phyloP scores from a whole-genome alignment of 2,329 filamentous ascomycete species.

The Penicillium sp. region DNA sequence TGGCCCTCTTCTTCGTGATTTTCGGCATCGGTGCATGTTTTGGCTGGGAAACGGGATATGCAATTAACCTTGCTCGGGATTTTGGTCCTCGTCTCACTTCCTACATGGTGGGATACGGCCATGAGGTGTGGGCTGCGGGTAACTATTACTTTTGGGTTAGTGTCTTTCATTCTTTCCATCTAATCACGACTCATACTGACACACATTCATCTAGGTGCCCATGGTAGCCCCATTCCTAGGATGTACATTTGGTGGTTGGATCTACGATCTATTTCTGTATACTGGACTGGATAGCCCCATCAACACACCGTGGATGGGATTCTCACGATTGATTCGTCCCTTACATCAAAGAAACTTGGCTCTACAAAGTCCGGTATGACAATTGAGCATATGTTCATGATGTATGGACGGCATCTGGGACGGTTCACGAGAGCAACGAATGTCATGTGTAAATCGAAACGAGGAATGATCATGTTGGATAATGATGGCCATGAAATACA shows the following conservation, averaged over 20 bases:
- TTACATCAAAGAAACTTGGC: constrained; percentile 6
- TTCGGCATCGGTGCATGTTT: constrained; percentile 69
- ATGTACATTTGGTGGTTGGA: constrained; percentile 56
- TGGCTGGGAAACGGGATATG: constrained; percentile 71
- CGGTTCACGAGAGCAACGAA: background rate
- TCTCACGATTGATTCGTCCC: constrained; percentile 48
- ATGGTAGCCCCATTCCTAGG: constrained; percentile 67
- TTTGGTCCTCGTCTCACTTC: constrained; percentile 63
- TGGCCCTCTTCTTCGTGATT: constrained; percentile 64
- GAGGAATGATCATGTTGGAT: too few species aligned
- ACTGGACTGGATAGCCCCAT: constrained; percentile 61
- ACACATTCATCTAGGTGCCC: constrained; percentile 49
- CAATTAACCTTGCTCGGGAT: constrained; percentile 67
- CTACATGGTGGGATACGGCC: constrained; percentile 62
- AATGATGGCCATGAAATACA: too few species aligned
- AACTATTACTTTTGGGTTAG: constrained; percentile 67
- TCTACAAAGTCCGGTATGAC: constrained; percentile 17
- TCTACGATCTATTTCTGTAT: constrained; percentile 64
- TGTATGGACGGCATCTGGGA: background rate
- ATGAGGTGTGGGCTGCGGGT: constrained; percentile 60
- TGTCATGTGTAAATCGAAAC: too few species aligned
- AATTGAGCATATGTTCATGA: too few species aligned
- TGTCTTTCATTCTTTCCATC: too few species aligned
- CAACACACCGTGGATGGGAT: constrained; percentile 60
- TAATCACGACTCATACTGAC: too few species aligned